Evolutionary conservation across 2,329 filamentous ascomycete genomes (phyloP).

Genomic region (Rhynchosporium graminicola): DNA sequence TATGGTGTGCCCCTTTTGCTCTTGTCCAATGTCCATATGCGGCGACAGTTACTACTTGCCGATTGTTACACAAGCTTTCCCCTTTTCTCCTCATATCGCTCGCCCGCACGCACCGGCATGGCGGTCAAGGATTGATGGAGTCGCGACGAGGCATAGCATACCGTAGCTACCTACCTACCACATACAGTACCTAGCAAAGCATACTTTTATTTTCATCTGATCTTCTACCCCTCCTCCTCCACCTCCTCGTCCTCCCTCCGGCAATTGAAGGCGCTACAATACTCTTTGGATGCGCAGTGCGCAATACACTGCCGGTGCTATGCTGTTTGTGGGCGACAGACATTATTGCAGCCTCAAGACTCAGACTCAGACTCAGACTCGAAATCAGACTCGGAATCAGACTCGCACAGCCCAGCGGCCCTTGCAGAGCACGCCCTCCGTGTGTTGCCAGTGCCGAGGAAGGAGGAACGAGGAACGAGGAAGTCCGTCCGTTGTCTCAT

Average conservation of each 20-base stretch:
- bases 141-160: too few relatives aligned
- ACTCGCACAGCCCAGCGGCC: too few relatives aligned
- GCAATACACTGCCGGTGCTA: background rate
- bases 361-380: too few relatives aligned
- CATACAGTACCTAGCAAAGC: background rate
- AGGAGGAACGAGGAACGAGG: too few relatives aligned
- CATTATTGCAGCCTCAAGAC: too few relatives aligned
- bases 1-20: background rate
- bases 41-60: background rate
- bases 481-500: too few relatives aligned
- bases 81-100: background rate
- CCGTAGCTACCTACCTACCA: too few relatives aligned
- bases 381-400: too few relatives aligned
- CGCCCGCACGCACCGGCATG: background rate
- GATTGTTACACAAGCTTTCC: constrained; percentile 6
- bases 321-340: background rate
- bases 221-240: constrained; percentile 2
- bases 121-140: background rate
- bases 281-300: background rate
- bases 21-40: background rate
- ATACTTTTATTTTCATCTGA: constrained; percentile 16
- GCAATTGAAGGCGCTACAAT: background rate
- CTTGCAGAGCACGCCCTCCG: too few relatives aligned
- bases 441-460: too few relatives aligned
- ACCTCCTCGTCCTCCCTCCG: constrained; percentile 7